These are phyloP conservation scores for Wickerhamiella musiphila DNA, from an alignment of 805 yeast genomes.

Conservation along the genomic window DNA sequence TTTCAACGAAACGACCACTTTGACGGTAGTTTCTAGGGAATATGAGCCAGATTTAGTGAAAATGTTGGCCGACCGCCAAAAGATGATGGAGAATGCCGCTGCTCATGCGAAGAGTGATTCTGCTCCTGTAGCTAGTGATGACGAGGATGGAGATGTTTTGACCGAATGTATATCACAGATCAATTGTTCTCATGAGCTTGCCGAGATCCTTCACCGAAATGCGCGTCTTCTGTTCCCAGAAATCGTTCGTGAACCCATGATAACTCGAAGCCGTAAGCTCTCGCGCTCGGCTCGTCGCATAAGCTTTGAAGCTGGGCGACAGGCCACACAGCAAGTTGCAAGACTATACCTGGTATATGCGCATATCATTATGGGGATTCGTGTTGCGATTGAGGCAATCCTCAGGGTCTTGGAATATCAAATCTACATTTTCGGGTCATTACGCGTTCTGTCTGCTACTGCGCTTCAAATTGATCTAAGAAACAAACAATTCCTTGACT, in stretches of 20 bases:
- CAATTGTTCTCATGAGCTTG: conserved; percentile 23
- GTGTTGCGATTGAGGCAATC: conserved; percentile 19
- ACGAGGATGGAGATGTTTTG: conserved; percentile 5
- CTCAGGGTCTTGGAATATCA: conserved; percentile 18
- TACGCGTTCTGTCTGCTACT: conserved; percentile 34
- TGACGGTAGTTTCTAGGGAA: conserved; percentile 4
- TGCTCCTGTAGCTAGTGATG: no score
- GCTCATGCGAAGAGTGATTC: conserved; percentile 10
- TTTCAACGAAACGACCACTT: conserved; percentile 15
- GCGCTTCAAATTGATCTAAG: conserved; percentile 69
- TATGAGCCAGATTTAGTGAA: conserved; percentile 7
- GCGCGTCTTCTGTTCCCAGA: conserved; percentile 16
- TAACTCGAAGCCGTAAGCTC: conserved; percentile 11
- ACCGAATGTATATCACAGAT: conserved; percentile 19
- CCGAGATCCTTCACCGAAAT: conserved; percentile 13
- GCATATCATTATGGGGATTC: conserved; percentile 13
- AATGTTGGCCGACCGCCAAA: neutral
- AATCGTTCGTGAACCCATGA: conserved; percentile 6
- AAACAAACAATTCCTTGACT: conserved; percentile 53
- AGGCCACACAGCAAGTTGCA: conserved; percentile 4
- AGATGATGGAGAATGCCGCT: conserved; percentile 10
- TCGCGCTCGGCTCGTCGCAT: conserved; percentile 11
- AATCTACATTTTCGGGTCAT: conserved; percentile 4
- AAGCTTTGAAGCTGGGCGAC: conserved; percentile 2
- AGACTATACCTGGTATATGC: conserved; percentile 3